Base-by-base conservation (phyloP, 306 rosid genomes). In the Medicago arabica region DNA sequence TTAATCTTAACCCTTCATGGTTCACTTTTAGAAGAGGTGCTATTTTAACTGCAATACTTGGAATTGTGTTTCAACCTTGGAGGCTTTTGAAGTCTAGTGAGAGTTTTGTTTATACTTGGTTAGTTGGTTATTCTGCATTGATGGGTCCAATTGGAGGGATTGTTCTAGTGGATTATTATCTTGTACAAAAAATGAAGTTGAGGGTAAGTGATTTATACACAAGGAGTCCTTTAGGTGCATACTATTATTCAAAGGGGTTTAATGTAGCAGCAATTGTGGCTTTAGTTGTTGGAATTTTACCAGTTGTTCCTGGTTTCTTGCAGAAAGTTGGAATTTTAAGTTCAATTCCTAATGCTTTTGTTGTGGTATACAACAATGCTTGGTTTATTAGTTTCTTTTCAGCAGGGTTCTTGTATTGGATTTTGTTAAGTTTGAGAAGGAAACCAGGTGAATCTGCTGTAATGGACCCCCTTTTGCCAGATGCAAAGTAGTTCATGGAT, bases 31-130 rank as follows among this genome's bases (percentile, higher is more conserved):
- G 86, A 74, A 88, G 86, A 58, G 97, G 96, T 3, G 94, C 92
- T 21, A 34, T 89, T 57, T 18, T 91, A 0, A 93, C 97, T 1
- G 97, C 98, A 4, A 62, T 91, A 18, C 78, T 93, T 63, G 98
- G 98, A 19, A 89, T 93, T 62, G 89, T 83, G 28, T 93, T 93
- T 54, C 98, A 93, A 25, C 98, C 98, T 0, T 93, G 97, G 98
- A 83, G 90, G 85, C 96, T 93, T 44, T 83, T 93, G 0, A 75
- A 70, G 21, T 93, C 98, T 19, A 91, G 98, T 74, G 97, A 91
- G 89, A 89, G 96, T 81, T 93, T 91, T 74, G 98, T 93, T 2
- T 89, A 91, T 38, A 91, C 96, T 7, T 93, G 98, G 98, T 85
- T 93, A 15, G 88, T 93, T 69, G 96, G 98, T n/a, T 88, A 93